These are phyloP conservation scores for Trametes polyzona DNA, from an alignment of 1,284 basidiomycete genomes.

Conservation along the genomic window DNA sequence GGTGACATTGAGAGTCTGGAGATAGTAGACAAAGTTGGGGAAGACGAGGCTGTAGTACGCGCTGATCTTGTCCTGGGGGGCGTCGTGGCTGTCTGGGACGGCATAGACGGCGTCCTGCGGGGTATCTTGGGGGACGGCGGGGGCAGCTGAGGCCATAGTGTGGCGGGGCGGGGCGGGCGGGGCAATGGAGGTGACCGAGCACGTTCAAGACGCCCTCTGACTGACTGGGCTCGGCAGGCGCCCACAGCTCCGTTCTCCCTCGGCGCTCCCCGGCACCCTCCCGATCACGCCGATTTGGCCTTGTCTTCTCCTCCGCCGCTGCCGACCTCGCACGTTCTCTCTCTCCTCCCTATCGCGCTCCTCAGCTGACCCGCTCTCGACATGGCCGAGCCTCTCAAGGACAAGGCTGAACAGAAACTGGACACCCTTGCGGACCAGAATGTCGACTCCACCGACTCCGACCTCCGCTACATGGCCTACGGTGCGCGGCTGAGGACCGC, in stretches of 20 bases:
- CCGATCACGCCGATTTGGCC: constrained; percentile 14
- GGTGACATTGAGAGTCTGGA: constrained; percentile 64
- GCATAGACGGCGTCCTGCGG: constrained; percentile 37
- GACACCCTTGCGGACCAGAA: constrained; percentile 63
- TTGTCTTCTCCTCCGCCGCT: constrained; percentile 18
- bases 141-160: constrained; percentile 38
- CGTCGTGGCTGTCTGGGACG: constrained; percentile 38
- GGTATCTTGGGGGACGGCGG: constrained; percentile 40
- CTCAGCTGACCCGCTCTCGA: constrained; percentile 3
- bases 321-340: constrained; percentile 10
- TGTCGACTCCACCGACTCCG: constrained; percentile 66
- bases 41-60: constrained; percentile 95
- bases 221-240: background rate
- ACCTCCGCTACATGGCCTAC: constrained; percentile 75
- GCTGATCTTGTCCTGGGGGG: constrained; percentile 72
- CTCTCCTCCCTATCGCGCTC: background rate
- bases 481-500: constrained; percentile 80
- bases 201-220: constrained; percentile 29
- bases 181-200: constrained; percentile 24
- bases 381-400: constrained; percentile 32
- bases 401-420: constrained; percentile 52
- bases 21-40: constrained; percentile 76
- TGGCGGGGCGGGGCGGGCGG: constrained; percentile 19
- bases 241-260: background rate
- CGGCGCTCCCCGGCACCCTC: constrained; percentile 16